Conservation (phyloP, 495 filamentous ascomycete species). For the Choiromyces venosus region DNA sequence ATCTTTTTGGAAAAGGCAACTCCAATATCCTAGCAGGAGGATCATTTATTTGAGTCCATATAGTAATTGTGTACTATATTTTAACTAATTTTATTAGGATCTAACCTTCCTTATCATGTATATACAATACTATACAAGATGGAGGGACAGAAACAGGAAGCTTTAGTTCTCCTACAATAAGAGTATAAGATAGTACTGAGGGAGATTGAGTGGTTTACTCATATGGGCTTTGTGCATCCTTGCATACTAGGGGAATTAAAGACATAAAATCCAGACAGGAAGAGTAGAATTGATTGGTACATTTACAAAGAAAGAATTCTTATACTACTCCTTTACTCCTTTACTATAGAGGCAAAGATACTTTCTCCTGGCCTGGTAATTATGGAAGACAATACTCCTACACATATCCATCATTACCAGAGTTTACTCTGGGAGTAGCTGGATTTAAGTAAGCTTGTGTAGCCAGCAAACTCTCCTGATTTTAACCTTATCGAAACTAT, state of each 20-base stretch:
- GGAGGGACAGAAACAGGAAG: neutral
- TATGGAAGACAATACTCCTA: conserved; percentile 9
- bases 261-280: neutral
- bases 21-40: no score
- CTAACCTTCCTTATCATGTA: neutral
- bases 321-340: neutral
- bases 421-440: neutral
- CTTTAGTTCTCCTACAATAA: neutral
- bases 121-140: conserved; percentile 4
- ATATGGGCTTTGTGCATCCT: neutral
- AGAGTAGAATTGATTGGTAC: conserved; percentile 7
- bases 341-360: neutral
- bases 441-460: neutral
- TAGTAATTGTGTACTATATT: no score
- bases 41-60: no score
- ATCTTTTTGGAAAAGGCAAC: no score
- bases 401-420: conserved; percentile 6
- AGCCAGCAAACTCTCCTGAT: conserved; percentile 5
- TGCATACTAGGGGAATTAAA: neutral
- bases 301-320: conserved; percentile 14
- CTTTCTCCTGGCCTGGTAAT: neutral
- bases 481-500: conserved; percentile 12
- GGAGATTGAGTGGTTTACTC: neutral
- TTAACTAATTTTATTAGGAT: neutral
- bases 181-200: neutral